Conservation (phyloP, 306 rosid genomes). For the Lathyrus oleraceus region DNA sequence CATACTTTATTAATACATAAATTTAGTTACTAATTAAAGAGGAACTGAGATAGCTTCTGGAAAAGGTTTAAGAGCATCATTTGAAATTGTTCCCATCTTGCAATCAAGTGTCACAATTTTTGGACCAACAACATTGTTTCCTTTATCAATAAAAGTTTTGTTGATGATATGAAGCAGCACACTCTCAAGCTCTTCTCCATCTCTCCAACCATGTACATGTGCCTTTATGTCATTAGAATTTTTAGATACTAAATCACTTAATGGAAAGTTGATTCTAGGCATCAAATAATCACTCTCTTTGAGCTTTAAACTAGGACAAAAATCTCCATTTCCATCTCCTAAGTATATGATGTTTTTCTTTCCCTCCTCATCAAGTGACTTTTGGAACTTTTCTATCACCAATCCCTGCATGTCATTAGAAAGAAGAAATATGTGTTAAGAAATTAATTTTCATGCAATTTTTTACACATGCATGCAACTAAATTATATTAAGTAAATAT, state of each 20-base stretch:
- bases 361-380: constrained; percentile 35
- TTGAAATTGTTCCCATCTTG: constrained; percentile 38
- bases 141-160: constrained; percentile 32
- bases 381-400: constrained; percentile 53
- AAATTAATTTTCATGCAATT: too few relatives aligned
- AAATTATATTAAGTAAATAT: too few relatives aligned
- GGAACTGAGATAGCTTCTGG: constrained; percentile 39
- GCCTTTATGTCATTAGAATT: constrained; percentile 50
- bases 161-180: constrained; percentile 38
- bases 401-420: constrained; percentile 45
- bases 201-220: constrained; percentile 54
- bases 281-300: constrained; percentile 52
- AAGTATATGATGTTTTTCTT: constrained; percentile 51
- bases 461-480: too few relatives aligned
- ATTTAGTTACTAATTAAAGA: constrained; percentile 6
- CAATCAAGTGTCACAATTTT: constrained; percentile 34
- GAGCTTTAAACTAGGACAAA: constrained; percentile 67
- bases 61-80: constrained; percentile 29
- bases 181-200: constrained; percentile 50
- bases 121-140: background rate
- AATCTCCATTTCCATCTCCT: constrained; percentile 73
- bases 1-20: background rate
- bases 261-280: constrained; percentile 58
- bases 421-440: background rate
- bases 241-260: constrained; percentile 49